phyloP scores from a whole-genome alignment of 2,329 filamentous ascomycete genomes.

The Neurospora sp. region DNA sequence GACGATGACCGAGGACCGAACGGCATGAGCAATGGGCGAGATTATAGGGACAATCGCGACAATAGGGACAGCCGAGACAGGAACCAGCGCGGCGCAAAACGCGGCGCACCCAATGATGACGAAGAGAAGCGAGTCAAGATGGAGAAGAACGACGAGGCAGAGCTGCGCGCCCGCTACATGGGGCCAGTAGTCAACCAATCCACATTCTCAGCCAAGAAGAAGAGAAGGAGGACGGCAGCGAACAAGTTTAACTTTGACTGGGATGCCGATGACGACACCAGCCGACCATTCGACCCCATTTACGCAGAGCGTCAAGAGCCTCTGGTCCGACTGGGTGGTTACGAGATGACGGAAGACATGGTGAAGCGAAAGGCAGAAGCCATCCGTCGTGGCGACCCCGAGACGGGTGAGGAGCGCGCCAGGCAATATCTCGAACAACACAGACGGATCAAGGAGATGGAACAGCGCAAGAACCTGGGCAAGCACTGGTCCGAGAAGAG shows the following conservation, averaged over 20 bases:
- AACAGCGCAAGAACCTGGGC: slow-evolving; percentile 65
- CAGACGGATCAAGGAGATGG: slow-evolving; percentile 62
- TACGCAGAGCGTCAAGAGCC: slow-evolving; percentile 60
- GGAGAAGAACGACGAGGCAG: slow-evolving; percentile 59
- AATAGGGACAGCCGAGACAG: slow-evolving; percentile 10
- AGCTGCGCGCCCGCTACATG: slow-evolving; percentile 76
- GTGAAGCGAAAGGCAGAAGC: slow-evolving; percentile 53
- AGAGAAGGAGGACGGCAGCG: slow-evolving; percentile 82
- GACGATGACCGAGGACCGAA: slow-evolving; percentile 15
- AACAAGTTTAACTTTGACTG: slow-evolving; percentile 99
- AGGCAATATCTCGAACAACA: slow-evolving; percentile 80
- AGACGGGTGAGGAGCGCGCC: slow-evolving; percentile 68
- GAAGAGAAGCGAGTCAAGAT: slow-evolving; percentile 28
- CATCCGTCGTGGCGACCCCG: slow-evolving; percentile 64
- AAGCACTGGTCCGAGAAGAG: slow-evolving; percentile 95
- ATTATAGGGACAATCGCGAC: slow-evolving; percentile 18
- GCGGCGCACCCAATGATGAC: slow-evolving; percentile 32
- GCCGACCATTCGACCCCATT: slow-evolving; percentile 68
- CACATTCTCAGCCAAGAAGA: slow-evolving; percentile 92
- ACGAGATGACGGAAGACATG: slow-evolving; percentile 44
- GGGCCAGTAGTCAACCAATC: slow-evolving; percentile 75
- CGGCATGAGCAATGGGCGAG: slow-evolving; percentile 17
- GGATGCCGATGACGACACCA: slow-evolving; percentile 92
- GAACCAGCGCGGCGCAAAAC: slow-evolving; percentile 37
- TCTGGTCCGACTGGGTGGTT: slow-evolving; percentile 47